Evolutionary conservation across 2,329 filamentous ascomycete genomes (phyloP).

Genomic region (Nemania bipapillata): DNA sequence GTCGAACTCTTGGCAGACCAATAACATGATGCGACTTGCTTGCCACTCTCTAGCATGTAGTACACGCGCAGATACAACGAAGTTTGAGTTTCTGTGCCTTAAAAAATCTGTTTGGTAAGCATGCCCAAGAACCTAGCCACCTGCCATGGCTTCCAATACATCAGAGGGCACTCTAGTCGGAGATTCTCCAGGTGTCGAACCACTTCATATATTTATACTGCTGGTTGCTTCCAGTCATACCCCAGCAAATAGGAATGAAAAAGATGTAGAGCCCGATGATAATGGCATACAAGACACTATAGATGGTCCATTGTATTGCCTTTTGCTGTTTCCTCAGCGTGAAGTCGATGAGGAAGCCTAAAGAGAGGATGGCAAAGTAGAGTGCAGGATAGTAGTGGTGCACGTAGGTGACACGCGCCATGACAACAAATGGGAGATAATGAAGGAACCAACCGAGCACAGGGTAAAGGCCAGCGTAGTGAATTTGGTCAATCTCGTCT

Average conservation of each 20-base stretch:
- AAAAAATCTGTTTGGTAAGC: constrained; percentile 8
- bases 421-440: constrained; percentile 93
- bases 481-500: constrained; percentile 88
- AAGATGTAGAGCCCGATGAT: constrained; percentile 85
- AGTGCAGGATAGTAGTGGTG: constrained; percentile 99
- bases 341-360: constrained; percentile 92
- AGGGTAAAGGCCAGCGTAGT: constrained; percentile 92
- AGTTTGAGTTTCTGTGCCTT: neutral
- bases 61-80: constrained; percentile 24
- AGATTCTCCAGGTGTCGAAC: constrained; percentile 87
- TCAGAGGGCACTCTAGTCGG: constrained; percentile 62
- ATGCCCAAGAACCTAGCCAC: constrained; percentile 1
- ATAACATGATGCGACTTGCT: constrained; percentile 3
- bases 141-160: constrained; percentile 7
- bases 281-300: constrained; percentile 75
- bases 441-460: constrained; percentile 94
- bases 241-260: constrained; percentile 95
- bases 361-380: constrained; percentile 92
- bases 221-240: constrained; percentile 86
- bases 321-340: constrained; percentile 74
- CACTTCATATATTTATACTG: constrained; percentile 94
- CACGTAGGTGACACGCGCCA: constrained; percentile 98
- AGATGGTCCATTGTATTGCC: constrained; percentile 73
- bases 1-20: constrained; percentile 14
- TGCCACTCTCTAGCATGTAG: constrained; percentile 8